Evolutionary conservation across 805 yeast species (phyloP).

Genomic region (Debaryomyces prosopidis): DNA sequence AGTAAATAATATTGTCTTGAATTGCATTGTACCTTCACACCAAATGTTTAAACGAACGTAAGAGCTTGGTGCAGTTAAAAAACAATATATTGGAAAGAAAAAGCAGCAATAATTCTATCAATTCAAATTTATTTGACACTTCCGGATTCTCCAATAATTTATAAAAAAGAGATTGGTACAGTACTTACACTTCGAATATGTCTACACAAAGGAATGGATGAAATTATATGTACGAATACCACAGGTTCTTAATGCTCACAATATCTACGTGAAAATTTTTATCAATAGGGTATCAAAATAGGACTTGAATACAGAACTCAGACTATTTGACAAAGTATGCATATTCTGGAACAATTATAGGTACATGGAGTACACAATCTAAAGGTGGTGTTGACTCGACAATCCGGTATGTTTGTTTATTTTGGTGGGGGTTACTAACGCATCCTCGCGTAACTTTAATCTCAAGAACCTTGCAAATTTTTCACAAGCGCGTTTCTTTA

Average conservation of each 20-base stretch:
- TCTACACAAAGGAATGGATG: background rate
- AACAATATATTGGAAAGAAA: background rate
- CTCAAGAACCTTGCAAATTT: too few species aligned
- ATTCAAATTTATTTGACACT: too few species aligned
- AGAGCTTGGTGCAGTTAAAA: background rate
- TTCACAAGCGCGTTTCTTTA: too few species aligned
- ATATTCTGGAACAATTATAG: background rate
- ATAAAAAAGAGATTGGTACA: background rate
- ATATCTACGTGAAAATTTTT: background rate
- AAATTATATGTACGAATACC: background rate
- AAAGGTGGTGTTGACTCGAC: too few species aligned
- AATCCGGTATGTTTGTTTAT: too few species aligned
- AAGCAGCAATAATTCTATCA: background rate
- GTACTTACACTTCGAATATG: too few species aligned
- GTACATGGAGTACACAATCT: background rate
- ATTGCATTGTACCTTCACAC: slow-evolving; percentile 2
- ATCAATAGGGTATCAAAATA: background rate
- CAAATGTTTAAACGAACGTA: background rate
- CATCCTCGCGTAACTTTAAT: too few species aligned
- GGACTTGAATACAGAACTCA: background rate
- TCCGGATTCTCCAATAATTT: background rate
- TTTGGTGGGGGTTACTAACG: too few species aligned
- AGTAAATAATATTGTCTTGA: slow-evolving; percentile 4
- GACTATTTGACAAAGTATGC: background rate
- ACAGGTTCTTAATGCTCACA: background rate